phyloP scores from a whole-genome alignment of 2,329 filamentous ascomycete genomes.

The Xenosphaeropsis pyriputrescens region DNA sequence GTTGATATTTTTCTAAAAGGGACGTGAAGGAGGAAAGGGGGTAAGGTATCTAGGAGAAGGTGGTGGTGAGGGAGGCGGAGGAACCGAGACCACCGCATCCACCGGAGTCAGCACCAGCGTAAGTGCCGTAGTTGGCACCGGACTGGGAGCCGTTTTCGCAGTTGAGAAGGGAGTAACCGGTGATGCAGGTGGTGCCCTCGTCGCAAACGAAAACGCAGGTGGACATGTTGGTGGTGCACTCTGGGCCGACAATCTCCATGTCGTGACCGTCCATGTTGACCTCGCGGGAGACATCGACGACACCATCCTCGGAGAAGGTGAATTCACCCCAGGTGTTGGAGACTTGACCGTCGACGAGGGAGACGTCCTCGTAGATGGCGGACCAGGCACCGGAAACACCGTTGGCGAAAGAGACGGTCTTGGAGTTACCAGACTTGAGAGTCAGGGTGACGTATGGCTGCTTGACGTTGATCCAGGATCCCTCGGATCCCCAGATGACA shows the following conservation, averaged over 20 bases:
- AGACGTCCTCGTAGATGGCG: slow-evolving; percentile 19
- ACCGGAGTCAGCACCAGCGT: slow-evolving; percentile 6
- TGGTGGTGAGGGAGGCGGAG: background rate
- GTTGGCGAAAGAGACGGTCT: slow-evolving; percentile 22
- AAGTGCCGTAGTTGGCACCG: slow-evolving; percentile 11
- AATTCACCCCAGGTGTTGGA: slow-evolving; percentile 29
- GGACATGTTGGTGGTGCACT: slow-evolving; percentile 25
- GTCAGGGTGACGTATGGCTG: slow-evolving; percentile 22
- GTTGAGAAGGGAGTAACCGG: slow-evolving; percentile 23
- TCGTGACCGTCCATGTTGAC: slow-evolving; percentile 26
- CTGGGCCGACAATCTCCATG: slow-evolving; percentile 22
- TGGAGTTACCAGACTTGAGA: slow-evolving; percentile 19
- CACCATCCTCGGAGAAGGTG: slow-evolving; percentile 21
- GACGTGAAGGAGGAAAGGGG: too few species aligned
- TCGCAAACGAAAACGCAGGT: slow-evolving; percentile 28
- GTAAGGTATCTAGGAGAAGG: background rate
- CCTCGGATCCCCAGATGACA: slow-evolving; percentile 20
- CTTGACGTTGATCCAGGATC: slow-evolving; percentile 20
- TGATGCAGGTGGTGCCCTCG: slow-evolving; percentile 18
- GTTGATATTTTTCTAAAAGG: too few species aligned
- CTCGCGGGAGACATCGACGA: slow-evolving; percentile 26
- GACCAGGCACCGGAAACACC: slow-evolving; percentile 24
- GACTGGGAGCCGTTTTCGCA: slow-evolving; percentile 16
- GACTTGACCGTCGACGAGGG: slow-evolving; percentile 22
- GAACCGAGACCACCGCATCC: slow-evolving; percentile 3